A percentile compares a stretch with the other conserved stretches of the same genome.
Conservation (phyloP, 2,329 filamentous ascomycete species). For the Purpureocillium takamizusanense region DNA sequence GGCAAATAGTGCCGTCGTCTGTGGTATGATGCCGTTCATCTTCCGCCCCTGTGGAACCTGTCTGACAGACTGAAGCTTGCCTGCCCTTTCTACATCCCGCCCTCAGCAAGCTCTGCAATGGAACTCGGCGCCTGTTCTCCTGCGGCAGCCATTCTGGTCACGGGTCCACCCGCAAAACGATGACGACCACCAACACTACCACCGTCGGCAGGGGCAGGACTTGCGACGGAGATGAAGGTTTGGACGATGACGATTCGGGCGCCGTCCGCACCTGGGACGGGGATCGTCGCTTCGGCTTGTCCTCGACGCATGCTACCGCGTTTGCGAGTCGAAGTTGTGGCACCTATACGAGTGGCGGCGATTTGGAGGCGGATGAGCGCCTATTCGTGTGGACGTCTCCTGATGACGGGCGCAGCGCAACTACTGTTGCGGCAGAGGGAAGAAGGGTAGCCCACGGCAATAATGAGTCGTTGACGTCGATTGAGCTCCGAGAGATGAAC, state of each 20-base stretch:
- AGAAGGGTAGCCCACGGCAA: not conserved
- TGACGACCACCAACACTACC: slow-evolving; percentile 1
- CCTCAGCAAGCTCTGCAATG: slow-evolving; percentile 3
- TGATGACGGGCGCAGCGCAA: slow-evolving; percentile 1
- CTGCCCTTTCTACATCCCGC: slow-evolving; percentile 8
- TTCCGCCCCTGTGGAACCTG: not conserved
- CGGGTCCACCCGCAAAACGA: slow-evolving; percentile 1
- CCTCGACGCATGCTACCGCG: slow-evolving; percentile 3
- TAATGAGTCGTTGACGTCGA: slow-evolving; percentile 1
- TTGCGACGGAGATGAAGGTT: not conserved
- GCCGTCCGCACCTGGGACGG: slow-evolving; percentile 2
- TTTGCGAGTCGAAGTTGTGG: not conserved
- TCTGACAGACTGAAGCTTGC: slow-evolving; percentile 5
- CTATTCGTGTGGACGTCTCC: slow-evolving; percentile 4
- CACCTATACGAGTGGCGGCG: too few relatives aligned
- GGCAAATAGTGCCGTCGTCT: slow-evolving; percentile 14
- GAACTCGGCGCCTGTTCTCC: slow-evolving; percentile 4
- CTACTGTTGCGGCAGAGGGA: too few relatives aligned
- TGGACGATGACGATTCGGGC: not conserved
- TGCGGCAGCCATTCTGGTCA: slow-evolving; percentile 1
- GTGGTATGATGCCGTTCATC: slow-evolving; percentile 11
- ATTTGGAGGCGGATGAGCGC: slow-evolving; percentile 4
- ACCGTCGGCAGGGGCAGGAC: not conserved
- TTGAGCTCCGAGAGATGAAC: slow-evolving; percentile 3
- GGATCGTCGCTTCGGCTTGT: slow-evolving; percentile 1